Conservation (phyloP, 331 rosid species). For the Malus hybrid region DNA sequence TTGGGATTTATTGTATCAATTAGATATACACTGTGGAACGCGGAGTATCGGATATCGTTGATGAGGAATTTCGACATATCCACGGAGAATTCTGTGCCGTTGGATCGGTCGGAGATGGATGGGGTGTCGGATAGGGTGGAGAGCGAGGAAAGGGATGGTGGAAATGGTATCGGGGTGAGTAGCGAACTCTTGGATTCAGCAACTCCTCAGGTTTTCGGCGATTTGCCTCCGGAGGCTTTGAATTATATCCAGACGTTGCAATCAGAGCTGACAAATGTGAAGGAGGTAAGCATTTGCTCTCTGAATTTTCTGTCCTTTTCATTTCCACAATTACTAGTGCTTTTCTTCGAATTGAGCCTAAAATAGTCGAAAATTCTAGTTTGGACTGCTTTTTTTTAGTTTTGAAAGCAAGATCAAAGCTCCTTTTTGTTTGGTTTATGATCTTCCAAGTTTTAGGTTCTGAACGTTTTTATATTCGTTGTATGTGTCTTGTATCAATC, state of each 20-base stretch:
- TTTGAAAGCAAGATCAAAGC: background rate
- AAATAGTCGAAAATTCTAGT: background rate
- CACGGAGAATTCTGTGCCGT: slow-evolving; percentile 10
- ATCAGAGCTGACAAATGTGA: slow-evolving; percentile 46
- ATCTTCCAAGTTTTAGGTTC: background rate
- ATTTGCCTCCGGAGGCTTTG: slow-evolving; percentile 73
- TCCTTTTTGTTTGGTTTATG: background rate
- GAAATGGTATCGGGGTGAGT: slow-evolving; percentile 24
- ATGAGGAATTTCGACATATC: slow-evolving; percentile 74
- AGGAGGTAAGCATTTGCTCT: slow-evolving; percentile 44
- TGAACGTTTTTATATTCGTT: background rate
- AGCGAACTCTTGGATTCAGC: slow-evolving; percentile 30
- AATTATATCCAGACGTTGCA: slow-evolving; percentile 64
- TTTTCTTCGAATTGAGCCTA: background rate
- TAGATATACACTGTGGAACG: slow-evolving; percentile 96
- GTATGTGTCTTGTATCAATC: background rate
- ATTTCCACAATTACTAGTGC: background rate
- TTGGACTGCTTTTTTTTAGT: background rate
- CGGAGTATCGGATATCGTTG: slow-evolving; percentile 81
- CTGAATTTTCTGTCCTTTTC: background rate
- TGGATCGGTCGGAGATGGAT: slow-evolving; percentile 8
- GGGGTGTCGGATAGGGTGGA: slow-evolving; percentile 26
- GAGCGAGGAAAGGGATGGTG: slow-evolving; percentile 18
- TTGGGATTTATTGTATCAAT: background rate
- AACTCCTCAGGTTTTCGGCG: slow-evolving; percentile 37